Evolutionary conservation across 2,329 filamentous ascomycete species (phyloP).

Genomic region (Colletotrichum musicola): DNA sequence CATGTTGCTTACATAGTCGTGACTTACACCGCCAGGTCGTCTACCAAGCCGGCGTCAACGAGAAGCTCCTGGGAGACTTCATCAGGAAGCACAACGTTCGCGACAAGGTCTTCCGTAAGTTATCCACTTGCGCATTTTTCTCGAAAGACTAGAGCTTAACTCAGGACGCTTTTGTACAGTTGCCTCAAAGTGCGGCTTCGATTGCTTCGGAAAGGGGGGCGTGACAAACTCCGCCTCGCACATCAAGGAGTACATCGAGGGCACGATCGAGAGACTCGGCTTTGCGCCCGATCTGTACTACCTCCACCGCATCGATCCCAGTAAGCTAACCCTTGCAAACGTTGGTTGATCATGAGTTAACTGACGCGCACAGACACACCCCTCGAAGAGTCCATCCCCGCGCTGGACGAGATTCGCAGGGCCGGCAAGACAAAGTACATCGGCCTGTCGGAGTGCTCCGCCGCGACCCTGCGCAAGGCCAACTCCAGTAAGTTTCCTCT

Average conservation of each 20-base stretch:
- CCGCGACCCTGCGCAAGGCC: constrained; percentile 57
- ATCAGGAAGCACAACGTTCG: constrained; percentile 63
- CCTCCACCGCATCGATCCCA: constrained; percentile 58
- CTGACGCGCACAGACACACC: constrained; percentile 50
- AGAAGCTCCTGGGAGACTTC: constrained; percentile 63
- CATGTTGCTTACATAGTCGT: neutral
- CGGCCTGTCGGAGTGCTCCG: constrained; percentile 61
- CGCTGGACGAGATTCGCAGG: constrained; percentile 59
- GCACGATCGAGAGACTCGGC: constrained; percentile 61
- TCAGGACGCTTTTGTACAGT: constrained; percentile 46
- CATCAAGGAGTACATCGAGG: constrained; percentile 62
- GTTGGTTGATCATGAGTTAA: neutral
- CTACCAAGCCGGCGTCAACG: constrained; percentile 61
- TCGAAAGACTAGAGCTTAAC: neutral
- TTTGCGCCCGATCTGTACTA: constrained; percentile 61
- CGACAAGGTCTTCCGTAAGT: constrained; percentile 61
- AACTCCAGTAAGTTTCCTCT: constrained; percentile 53
- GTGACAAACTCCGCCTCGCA: constrained; percentile 60
- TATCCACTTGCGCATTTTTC: neutral
- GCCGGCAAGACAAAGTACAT: constrained; percentile 63
- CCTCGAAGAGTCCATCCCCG: constrained; percentile 60
- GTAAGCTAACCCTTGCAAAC: constrained; percentile 43
- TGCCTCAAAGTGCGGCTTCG: constrained; percentile 62
- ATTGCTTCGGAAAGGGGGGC: constrained; percentile 46
- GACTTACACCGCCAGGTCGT: constrained; percentile 50